Evolutionary conservation across 2,329 filamentous ascomycete genomes (phyloP).

Genomic region (Didymella keratinophila): DNA sequence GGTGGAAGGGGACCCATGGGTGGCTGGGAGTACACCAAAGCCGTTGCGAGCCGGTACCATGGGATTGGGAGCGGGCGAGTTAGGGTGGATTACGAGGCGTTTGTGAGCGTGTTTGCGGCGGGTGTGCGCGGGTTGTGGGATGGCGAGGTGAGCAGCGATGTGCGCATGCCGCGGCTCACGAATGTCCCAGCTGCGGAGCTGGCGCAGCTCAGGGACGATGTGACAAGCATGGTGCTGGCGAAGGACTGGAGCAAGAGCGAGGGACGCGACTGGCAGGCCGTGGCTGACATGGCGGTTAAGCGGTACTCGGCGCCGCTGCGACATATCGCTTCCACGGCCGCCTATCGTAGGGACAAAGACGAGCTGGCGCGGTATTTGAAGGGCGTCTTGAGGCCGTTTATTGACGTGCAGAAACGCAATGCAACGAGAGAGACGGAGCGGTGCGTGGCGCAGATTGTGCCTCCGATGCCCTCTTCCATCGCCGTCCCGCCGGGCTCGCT

Average conservation of each 20-base stretch:
- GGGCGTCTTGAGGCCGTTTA: constrained; percentile 49
- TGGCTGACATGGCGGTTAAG: constrained; percentile 70
- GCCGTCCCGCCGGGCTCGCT: constrained; percentile 20
- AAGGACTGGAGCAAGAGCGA: constrained; percentile 22
- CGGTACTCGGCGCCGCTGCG: constrained; percentile 67
- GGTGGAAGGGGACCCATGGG: constrained; percentile 19
- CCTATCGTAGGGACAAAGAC: constrained; percentile 29
- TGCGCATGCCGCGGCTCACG: constrained; percentile 51
- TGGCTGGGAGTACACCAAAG: constrained; percentile 49
- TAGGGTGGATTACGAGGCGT: constrained; percentile 57
- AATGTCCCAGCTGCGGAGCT: constrained; percentile 47
- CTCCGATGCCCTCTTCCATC: constrained; percentile 11
- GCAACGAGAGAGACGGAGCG: constrained; percentile 53
- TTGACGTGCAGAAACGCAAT: constrained; percentile 41
- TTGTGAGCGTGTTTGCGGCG: constrained; percentile 56
- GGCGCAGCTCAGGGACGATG: constrained; percentile 51
- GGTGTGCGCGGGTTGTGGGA: constrained; percentile 51
- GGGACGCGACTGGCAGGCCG: constrained; percentile 68
- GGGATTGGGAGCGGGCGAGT: constrained; percentile 57
- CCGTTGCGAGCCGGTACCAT: constrained; percentile 54
- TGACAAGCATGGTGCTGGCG: constrained; percentile 55
- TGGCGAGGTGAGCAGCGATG: constrained; percentile 41
- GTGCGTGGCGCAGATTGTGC: constrained; percentile 59
- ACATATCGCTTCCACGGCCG: constrained; percentile 32
- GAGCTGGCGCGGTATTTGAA: constrained; percentile 39